A percentile compares a stretch with the other conserved stretches of the same genome.
These are phyloP conservation scores for Candida mattraensis DNA, from an alignment of 805 yeast genomes.

Conservation along the genomic window DNA sequence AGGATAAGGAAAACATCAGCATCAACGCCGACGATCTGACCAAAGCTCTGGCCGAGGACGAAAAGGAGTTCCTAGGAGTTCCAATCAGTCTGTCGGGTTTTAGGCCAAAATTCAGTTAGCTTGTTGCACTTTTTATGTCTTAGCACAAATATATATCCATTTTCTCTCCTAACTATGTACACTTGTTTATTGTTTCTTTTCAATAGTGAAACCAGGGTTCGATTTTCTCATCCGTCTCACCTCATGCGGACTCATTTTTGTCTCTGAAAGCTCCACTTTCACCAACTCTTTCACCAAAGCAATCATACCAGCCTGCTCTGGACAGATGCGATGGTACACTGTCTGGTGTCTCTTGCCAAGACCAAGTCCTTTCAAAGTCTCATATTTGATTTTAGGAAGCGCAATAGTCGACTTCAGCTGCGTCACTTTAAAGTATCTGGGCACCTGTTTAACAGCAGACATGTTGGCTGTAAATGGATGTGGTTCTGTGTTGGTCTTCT, in stretches of 20 bases:
- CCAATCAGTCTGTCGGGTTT: no score
- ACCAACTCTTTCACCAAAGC: slow-evolving; percentile 84
- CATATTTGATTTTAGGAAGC: slow-evolving; percentile 64
- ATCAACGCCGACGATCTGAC: slow-evolving; percentile 34
- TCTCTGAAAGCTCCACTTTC: slow-evolving; percentile 69
- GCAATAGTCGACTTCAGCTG: slow-evolving; percentile 85
- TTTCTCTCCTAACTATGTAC: slow-evolving; percentile 4
- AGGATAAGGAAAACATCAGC: slow-evolving; percentile 18
- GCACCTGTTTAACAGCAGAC: slow-evolving; percentile 16
- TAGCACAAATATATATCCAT: no score
- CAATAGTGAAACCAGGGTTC: slow-evolving; percentile 62
- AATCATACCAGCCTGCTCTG: slow-evolving; percentile 82
- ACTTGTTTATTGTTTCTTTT: slow-evolving; percentile 27
- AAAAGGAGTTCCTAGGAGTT: no score
- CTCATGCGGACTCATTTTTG: slow-evolving; percentile 48
- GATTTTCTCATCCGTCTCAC: slow-evolving; percentile 56
- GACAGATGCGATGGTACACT: slow-evolving; percentile 69
- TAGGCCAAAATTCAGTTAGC: no score
- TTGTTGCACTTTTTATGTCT: no score
- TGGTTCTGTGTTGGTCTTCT: slow-evolving; percentile 2
- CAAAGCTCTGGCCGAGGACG: slow-evolving; percentile 26
- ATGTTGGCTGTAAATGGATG: slow-evolving; percentile 7
- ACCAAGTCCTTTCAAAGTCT: slow-evolving; percentile 71
- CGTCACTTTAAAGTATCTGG: slow-evolving; percentile 60
- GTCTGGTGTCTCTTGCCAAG: slow-evolving; percentile 71